Evolutionary conservation across 306 rosid species (phyloP), one percentile per base, ranked within the genome.

Genomic region (Neltuma alba): DNA sequence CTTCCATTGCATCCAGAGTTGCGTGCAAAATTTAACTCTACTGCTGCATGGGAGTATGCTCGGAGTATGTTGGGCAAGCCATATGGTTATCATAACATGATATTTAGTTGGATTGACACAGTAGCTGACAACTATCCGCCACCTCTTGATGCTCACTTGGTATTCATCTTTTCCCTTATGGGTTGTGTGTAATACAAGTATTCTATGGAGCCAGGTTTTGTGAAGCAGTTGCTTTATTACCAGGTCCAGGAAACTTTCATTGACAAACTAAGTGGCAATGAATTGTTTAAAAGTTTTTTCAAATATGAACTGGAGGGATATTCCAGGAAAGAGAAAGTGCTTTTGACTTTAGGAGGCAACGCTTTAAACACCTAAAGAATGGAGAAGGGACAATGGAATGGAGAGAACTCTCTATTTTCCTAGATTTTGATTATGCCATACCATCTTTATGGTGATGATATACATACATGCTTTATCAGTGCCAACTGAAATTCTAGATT

Each of bases 141-240:
- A 68, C 99, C 99, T 90, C 99, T 95, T 91, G 99, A 95, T 92
- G 97, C 99, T 91, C 97, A 95, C 97, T 91, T 92, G 97, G 97
- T 95, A 89, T 36, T 67, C 61, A 21, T 70, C 45, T 69, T 83
- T 81, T 30, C 57, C 54, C 31, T 36, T 27, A 52, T 37, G 36
- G 65, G 34, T 66, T 63, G 9, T 47, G 41, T 71, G 54, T 38
- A 70, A 76, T 52, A 40, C 61, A 70, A 86, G 21, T 48, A 70
- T 70, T 70, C 69, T 7, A 41, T 74, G 69, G 77, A 83, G 61
- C 52, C 42, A 38, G 36, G 38, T 27, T 80, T 74, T 71, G 16
- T 79, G 69, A 47, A 74, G 37, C 42, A 36, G 61, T 61, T 72
- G 36, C 42, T 52, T 37, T 66, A 33, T 70, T 82, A 68, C 34